Percentiles rank a stretch among this genome's conserved stretches.
Evolutionary conservation across 371 early-diverging fungal species (phyloP).

Genomic region (Mucor velutinosus): DNA sequence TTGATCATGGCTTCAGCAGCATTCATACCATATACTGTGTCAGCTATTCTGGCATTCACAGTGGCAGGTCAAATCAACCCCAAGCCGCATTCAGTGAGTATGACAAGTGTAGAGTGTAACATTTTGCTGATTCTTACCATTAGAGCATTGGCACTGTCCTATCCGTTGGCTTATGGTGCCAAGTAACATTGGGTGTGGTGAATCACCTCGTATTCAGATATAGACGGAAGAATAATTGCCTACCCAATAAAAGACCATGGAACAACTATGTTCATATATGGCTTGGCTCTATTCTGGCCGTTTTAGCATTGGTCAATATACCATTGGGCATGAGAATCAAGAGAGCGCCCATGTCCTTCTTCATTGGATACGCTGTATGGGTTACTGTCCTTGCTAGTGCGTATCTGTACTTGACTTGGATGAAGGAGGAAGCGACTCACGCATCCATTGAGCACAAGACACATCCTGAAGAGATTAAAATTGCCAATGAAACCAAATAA

Average conservation of each 20-base stretch:
- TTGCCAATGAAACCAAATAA: neutral
- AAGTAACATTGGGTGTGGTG: conserved; percentile 28
- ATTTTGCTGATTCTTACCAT: neutral
- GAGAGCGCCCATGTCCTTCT: conserved; percentile 10
- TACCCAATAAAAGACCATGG: conserved; percentile 28
- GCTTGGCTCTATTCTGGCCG: conserved; percentile 29
- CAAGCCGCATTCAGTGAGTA: conserved; percentile 35
- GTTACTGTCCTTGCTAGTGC: neutral
- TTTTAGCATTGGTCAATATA: conserved; percentile 33
- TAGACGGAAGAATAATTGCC: conserved; percentile 17
- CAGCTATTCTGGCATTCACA: conserved; percentile 23
- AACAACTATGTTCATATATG: conserved; percentile 37
- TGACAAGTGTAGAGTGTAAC: neutral
- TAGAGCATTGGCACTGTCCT: conserved; percentile 35
- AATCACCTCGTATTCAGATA: conserved; percentile 36
- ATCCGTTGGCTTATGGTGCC: conserved; percentile 28
- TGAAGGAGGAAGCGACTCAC: conserved; percentile 5
- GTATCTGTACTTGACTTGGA: conserved; percentile 25
- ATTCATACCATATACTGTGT: conserved; percentile 28
- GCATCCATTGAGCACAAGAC: neutral
- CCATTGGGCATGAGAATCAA: conserved; percentile 38
- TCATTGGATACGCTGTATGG: conserved; percentile 31
- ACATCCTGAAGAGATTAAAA: neutral
- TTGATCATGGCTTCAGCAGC: conserved; percentile 32
- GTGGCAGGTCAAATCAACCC: conserved; percentile 21